These are phyloP conservation scores for Strobilomyces confusus DNA, from an alignment of 768 basidiomycete genomes.

Conservation along the genomic window DNA sequence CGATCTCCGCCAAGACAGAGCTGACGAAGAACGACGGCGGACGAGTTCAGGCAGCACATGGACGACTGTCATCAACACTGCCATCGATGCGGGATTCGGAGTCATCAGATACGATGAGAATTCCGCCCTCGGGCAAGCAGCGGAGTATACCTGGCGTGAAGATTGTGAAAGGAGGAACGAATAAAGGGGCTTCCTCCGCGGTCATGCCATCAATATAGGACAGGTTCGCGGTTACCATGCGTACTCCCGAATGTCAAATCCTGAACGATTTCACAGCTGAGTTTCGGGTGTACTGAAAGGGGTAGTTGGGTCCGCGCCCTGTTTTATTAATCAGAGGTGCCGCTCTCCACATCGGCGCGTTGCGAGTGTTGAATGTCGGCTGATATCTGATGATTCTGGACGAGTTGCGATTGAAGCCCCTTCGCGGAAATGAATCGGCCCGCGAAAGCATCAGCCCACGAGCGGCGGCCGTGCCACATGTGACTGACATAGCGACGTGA, in stretches of 20 bases:
- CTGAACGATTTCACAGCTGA: conserved; percentile 4
- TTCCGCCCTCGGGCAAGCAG: conserved; percentile 17
- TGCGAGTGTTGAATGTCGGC: not conserved
- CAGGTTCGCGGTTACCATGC: not conserved
- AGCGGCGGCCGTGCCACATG: not conserved
- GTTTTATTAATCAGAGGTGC: conserved; percentile 4
- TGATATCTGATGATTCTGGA: too few relatives aligned
- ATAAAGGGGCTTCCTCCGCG: conserved; percentile 8
- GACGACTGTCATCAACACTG: not conserved
- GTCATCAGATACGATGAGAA: conserved; percentile 14
- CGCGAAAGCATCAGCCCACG: not conserved
- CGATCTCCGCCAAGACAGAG: not conserved
- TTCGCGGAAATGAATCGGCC: conserved; percentile 23
- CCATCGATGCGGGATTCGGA: conserved; percentile 7
- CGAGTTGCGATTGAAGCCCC: not conserved
- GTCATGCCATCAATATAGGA: conserved; percentile 9
- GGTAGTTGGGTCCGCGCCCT: not conserved
- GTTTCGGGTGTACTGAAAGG: conserved; percentile 2
- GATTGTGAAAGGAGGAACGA: conserved; percentile 25
- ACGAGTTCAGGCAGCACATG: not conserved
- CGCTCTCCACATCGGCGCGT: not conserved
- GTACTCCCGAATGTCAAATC: not conserved
- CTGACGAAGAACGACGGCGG: conserved; percentile 1
- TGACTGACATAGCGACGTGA: not conserved
- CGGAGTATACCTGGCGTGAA: conserved; percentile 32